Percentiles rank a stretch among this genome's conserved stretches.
phyloP scores from a whole-genome alignment of 148 eudicot species.

The Bassia scoparia region DNA sequence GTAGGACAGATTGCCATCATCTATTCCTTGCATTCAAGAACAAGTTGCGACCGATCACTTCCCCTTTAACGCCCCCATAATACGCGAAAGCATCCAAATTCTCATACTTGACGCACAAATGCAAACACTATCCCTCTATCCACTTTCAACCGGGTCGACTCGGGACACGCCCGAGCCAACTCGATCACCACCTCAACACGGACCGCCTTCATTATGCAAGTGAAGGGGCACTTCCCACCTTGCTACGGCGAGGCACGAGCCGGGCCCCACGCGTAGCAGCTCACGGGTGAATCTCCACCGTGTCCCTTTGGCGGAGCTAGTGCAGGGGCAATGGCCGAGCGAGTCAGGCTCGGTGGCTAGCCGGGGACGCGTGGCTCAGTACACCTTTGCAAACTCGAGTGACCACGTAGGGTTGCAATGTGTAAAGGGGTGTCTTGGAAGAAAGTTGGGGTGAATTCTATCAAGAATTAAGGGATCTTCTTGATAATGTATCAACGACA shows the following conservation, averaged over 20 bases:
- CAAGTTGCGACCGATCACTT: constrained; percentile 13
- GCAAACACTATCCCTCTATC: constrained; percentile 30
- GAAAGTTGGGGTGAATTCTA: constrained; percentile 11
- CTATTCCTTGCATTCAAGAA: constrained; percentile 25
- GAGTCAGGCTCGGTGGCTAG: constrained; percentile 31
- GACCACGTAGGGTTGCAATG: constrained; percentile 32
- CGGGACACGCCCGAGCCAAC: constrained; percentile 30
- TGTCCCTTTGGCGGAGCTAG: constrained; percentile 29
- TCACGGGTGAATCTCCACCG: constrained; percentile 19
- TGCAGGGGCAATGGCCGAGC: constrained; percentile 34
- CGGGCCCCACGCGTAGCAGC: constrained; percentile 15
- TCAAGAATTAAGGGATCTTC: constrained; percentile 36
- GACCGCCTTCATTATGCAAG: constrained; percentile 24
- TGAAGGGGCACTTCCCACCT: constrained; percentile 32
- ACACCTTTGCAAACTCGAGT: constrained; percentile 23
- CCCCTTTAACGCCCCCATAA: constrained; percentile 13
- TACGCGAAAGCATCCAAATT: constrained; percentile 31
- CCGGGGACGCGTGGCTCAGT: constrained; percentile 24
- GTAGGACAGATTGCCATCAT: constrained; percentile 34
- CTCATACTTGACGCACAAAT: constrained; percentile 32
- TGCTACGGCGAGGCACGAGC: constrained; percentile 8
- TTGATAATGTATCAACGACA: constrained; percentile 14
- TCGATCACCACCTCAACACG: constrained; percentile 27
- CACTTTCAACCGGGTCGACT: constrained; percentile 15
- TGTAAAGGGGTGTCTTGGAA: constrained; percentile 31